Percentiles rank a stretch among this genome's conserved stretches.
Evolutionary conservation across 1,139 yeast species (phyloP).

Genomic region (Debaryomycetaceae sp.): DNA sequence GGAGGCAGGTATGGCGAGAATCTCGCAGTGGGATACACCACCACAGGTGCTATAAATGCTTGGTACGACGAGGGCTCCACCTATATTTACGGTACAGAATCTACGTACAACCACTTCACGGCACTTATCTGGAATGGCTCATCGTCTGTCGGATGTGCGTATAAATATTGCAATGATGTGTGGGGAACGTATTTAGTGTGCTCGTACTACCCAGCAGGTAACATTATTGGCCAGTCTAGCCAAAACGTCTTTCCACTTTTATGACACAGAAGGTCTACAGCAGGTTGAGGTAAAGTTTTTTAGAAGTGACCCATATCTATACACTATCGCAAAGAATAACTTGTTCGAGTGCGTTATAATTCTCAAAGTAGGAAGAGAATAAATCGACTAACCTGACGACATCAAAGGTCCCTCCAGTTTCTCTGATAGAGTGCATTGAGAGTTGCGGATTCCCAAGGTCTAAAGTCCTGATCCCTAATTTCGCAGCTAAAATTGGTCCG

Average conservation of each 20-base stretch:
- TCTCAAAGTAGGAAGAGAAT: constrained; percentile 58
- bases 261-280: neutral
- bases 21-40: constrained; percentile 34
- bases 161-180: constrained; percentile 35
- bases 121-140: constrained; percentile 39
- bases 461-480: constrained; percentile 82
- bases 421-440: constrained; percentile 94
- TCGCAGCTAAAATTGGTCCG: constrained; percentile 89
- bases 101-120: constrained; percentile 37
- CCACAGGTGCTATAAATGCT: constrained; percentile 28
- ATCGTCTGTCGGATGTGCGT: constrained; percentile 36
- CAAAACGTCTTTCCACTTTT: constrained; percentile 25
- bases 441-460: constrained; percentile 94
- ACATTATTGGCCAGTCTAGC: constrained; percentile 37
- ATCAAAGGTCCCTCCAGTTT: constrained; percentile 84
- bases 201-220: constrained; percentile 61
- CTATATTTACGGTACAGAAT: constrained; percentile 24
- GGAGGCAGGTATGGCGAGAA: constrained; percentile 39
- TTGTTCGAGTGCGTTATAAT: constrained; percentile 26
- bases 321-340: constrained; percentile 24
- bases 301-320: constrained; percentile 1
- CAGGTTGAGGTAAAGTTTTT: neutral
- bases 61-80: constrained; percentile 35
- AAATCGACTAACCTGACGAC: constrained; percentile 58
- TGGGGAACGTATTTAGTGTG: constrained; percentile 60